Base-by-base conservation (phyloP, 208 protist genomes). In the Crithidia thermophila region DNA sequence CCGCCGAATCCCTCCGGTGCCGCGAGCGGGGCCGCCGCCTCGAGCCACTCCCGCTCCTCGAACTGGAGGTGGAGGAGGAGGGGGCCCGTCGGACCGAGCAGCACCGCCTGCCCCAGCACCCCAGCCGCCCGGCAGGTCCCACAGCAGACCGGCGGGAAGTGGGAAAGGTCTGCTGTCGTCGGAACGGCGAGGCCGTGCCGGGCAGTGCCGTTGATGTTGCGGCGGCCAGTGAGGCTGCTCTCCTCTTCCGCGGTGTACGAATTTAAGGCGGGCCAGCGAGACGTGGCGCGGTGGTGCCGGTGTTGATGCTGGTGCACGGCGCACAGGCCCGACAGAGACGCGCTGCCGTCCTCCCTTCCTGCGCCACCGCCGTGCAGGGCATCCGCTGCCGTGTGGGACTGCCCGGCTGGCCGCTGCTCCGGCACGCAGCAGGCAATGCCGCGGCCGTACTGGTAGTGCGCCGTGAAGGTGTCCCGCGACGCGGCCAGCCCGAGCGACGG, bases 51-150 rank as follows among this genome's bases (percentile, higher is more conserved):
- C 25, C 59, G 59, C 66, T 64, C 60, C 55, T 88, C 72, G 42
- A 82, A 77, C 75, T 90, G 75, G 14, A 85, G 56, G 61, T 90
- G 81, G 20, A 93, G 58, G 10, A 90, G 16, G 27, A 93, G 81
- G 16, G 87, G 84, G 0, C 87, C 87, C 14, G 75, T 71, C 21
- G 87, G 84, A 50, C 67, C 73, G 23, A 89, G 58, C 53, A 90
- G 75, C 50, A 93, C 56, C 16, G 84, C 84, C 66, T 93, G 83
- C 9, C 72, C 81, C 18, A 66, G 52, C 10, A 86, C 72, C 23
- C 76, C 78, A 0, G 67, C 58, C 25, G 70, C 68, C 6, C 60
- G 25, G 34, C 79, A 81, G 20, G 45, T 49, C 0, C 87, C 87
- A 43, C 87, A 92, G 69, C 73, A 84, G 47, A 73, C 72, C 14